phyloP scores from a whole-genome alignment of 495 filamentous ascomycete species.

The Xylaria nigripes region DNA sequence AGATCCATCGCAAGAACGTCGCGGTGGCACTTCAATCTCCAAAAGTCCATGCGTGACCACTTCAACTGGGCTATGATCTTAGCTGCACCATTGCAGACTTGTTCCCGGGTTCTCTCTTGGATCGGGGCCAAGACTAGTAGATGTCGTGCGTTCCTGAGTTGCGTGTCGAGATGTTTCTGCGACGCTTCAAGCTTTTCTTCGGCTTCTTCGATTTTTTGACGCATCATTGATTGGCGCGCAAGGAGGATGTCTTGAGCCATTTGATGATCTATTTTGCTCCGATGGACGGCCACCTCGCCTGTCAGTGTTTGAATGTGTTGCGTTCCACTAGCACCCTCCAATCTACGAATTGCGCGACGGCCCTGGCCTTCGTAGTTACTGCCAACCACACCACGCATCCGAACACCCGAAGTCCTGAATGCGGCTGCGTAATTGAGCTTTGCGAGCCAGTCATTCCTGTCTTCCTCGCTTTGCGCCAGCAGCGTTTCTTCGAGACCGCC shows the following conservation, averaged over 20 bases:
- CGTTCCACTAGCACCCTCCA: slow-evolving; percentile 45
- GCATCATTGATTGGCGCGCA: slow-evolving; percentile 73
- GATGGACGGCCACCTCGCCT: slow-evolving; percentile 59
- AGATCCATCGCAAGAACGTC: slow-evolving; percentile 81
- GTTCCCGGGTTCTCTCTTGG: slow-evolving; percentile 74
- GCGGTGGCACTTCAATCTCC: slow-evolving; percentile 82
- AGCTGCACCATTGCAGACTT: slow-evolving; percentile 75
- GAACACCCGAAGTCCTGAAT: slow-evolving; percentile 85
- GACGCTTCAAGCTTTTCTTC: slow-evolving; percentile 69
- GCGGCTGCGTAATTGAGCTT: slow-evolving; percentile 95
- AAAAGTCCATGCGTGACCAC: slow-evolving; percentile 89
- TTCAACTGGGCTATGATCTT: slow-evolving; percentile 83
- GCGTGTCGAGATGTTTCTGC: slow-evolving; percentile 68
- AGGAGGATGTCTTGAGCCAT: slow-evolving; percentile 74
- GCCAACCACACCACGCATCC: slow-evolving; percentile 78
- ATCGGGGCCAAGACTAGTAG: slow-evolving; percentile 83
- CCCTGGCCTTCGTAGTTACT: slow-evolving; percentile 78
- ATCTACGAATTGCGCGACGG: slow-evolving; percentile 60
- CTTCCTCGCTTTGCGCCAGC: slow-evolving; percentile 75
- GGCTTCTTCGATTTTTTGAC: slow-evolving; percentile 70
- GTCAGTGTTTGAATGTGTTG: slow-evolving; percentile 58
- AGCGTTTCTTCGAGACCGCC: slow-evolving; percentile 86
- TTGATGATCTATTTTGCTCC: slow-evolving; percentile 64
- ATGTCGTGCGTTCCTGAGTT: slow-evolving; percentile 87
- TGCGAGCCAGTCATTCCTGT: slow-evolving; percentile 95